A percentile compares a stretch with the other conserved stretches of the same genome.
Evolutionary conservation across 176 grass and related monocot species (phyloP).

Genomic region (Eleusine indica): DNA sequence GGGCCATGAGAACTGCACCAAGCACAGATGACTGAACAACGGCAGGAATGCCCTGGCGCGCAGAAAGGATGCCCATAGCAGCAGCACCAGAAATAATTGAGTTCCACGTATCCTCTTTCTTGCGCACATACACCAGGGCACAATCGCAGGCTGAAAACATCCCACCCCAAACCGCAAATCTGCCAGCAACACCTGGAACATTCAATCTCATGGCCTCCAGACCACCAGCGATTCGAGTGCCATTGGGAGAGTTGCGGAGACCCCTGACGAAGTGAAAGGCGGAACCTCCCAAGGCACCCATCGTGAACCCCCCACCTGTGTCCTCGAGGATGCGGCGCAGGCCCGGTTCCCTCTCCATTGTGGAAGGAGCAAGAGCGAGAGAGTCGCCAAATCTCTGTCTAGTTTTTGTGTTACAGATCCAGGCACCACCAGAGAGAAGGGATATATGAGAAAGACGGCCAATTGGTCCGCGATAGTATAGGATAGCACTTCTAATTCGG

Average conservation of each 20-base stretch:
- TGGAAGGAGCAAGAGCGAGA: background rate
- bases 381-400: background rate
- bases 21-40: slow-evolving; percentile 23
- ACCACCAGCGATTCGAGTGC: slow-evolving; percentile 36
- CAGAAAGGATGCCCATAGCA: slow-evolving; percentile 48
- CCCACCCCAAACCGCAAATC: slow-evolving; percentile 43
- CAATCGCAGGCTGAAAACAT: slow-evolving; percentile 51
- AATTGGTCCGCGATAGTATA: background rate
- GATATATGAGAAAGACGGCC: slow-evolving; percentile 19
- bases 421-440: background rate
- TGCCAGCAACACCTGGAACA: slow-evolving; percentile 32
- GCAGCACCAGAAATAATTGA: slow-evolving; percentile 43
- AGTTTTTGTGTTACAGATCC: background rate
- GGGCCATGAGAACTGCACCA: background rate
- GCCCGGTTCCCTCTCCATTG: slow-evolving; percentile 40
- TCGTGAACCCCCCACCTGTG: slow-evolving; percentile 23
- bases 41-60: background rate
- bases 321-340: slow-evolving; percentile 49
- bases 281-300: slow-evolving; percentile 58
- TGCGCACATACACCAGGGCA: slow-evolving; percentile 6
- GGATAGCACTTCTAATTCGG: slow-evolving; percentile 25
- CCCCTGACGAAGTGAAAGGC: slow-evolving; percentile 54
- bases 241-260: slow-evolving; percentile 47
- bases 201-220: slow-evolving; percentile 50
- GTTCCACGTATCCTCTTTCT: slow-evolving; percentile 64